phyloP scores from a whole-genome alignment of 306 rosid species.

The Acacia crassicarpa region DNA sequence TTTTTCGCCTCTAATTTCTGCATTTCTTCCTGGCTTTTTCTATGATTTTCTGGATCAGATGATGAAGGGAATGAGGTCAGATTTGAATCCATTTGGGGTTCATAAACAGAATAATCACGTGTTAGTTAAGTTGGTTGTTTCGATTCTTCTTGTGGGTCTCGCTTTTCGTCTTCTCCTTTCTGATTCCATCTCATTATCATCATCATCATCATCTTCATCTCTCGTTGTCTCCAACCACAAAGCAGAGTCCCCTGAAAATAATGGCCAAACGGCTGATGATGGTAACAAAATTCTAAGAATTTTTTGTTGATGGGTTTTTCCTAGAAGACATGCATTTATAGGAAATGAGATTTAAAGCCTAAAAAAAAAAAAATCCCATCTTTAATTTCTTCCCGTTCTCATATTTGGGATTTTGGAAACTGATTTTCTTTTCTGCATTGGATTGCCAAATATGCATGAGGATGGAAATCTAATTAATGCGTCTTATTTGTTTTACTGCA shows the following conservation, averaged over 20 bases:
- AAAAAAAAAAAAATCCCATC: not conserved
- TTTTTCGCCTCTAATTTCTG: not conserved
- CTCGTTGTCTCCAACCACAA: not conserved
- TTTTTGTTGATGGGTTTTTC: not conserved
- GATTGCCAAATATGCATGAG: not conserved
- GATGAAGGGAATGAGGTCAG: conserved; percentile 27
- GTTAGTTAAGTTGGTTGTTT: conserved; percentile 28
- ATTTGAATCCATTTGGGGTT: not conserved
- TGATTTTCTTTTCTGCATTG: conserved; percentile 7
- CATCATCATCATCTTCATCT: conserved; percentile 9
- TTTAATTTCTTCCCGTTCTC: not conserved
- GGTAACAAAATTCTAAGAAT: not conserved
- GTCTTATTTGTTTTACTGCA: not conserved
- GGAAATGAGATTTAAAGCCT: no score
- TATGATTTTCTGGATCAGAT: conserved; percentile 6
- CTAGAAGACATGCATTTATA: not conserved
- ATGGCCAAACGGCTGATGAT: not conserved
- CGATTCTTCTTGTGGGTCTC: conserved; percentile 37
- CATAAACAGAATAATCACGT: conserved; percentile 23
- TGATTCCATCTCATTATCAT: conserved; percentile 26
- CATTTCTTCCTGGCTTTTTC: not conserved
- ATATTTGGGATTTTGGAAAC: not conserved
- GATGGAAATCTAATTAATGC: not conserved
- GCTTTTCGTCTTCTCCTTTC: conserved; percentile 30
- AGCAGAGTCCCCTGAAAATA: conserved; percentile 20